Base-by-base conservation (phyloP, 352 stramenopile genomes). In the Phytophthora nicotianae region DNA sequence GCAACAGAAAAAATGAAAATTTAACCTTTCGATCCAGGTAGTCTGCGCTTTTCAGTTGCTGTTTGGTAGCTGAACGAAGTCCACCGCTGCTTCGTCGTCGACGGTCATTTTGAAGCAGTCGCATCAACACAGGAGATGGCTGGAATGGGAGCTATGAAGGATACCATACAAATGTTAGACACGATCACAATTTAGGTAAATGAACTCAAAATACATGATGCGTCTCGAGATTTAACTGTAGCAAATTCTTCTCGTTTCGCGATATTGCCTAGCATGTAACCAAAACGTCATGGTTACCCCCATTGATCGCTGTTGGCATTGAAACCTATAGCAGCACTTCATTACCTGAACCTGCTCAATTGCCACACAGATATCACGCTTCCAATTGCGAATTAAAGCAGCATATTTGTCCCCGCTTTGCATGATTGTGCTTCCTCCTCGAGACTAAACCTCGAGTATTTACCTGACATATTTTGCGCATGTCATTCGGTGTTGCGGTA, bases 1-100 rank as follows among this genome's bases (percentile, higher is more conserved):
- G 10, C 40, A 19, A 40, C 32, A 23, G 4, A 27, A 16, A 5
- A 53, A 19, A 29, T 23, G 3, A 41, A 6, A 40, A 40, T n/a
- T n/a, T 19, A 46, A 85, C 79, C 68, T 85, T 89, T 11, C 71
- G 65, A 14, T 82, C 77, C 3, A 91, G 58, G 41, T 86, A 78
- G 35, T 90, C 78, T 0, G 58, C 51, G 35, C 70, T 83, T 49
- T 75, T 79, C 0, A 45, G 21, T 41, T 63, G 65, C 26, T 40
- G 29, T n/a, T 51, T 51, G 10, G 48, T 51, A 2, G 66, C 72
- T 17, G 58, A 29, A 35, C 14, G 7, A n/a, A 57, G 27, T 16
- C 33, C 29, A 21, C 45, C 37, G 9, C 24, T 43, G 23, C 50
- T 61, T 10, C 53, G 50, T 3, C 61, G 64, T 8, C 61, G 65